Conservation (phyloP, 2,329 filamentous ascomycete genomes). For the Sarocladium brachiariae region DNA sequence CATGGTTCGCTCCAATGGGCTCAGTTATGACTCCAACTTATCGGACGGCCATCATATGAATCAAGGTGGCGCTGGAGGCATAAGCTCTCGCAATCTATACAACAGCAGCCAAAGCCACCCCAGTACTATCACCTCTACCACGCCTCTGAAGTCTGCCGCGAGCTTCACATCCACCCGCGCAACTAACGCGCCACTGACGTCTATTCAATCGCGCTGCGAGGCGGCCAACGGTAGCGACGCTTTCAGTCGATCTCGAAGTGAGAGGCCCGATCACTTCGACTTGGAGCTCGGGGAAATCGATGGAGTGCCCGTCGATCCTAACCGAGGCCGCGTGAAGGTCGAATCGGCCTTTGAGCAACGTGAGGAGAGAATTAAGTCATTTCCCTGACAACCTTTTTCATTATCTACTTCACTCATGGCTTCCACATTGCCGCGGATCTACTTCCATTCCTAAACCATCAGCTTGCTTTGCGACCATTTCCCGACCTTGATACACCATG, state of each 20-base stretch:
- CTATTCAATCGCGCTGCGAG: conserved; percentile 21
- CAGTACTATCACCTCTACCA: conserved; percentile 13
- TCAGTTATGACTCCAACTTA: conserved; percentile 13
- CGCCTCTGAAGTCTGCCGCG: conserved; percentile 12
- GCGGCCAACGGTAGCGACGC: conserved; percentile 1
- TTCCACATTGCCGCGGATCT: neutral
- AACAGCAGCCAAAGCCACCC: conserved; percentile 12
- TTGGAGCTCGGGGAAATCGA: conserved; percentile 26
- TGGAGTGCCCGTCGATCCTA: conserved; percentile 16
- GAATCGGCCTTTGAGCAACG: conserved; percentile 24
- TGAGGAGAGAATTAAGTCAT: conserved; percentile 22
- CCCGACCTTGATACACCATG: neutral
- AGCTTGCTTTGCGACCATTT: neutral
- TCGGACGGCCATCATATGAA: conserved; percentile 12
- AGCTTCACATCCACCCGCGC: conserved; percentile 11
- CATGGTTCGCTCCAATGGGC: conserved; percentile 23
- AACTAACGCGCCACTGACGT: conserved; percentile 14
- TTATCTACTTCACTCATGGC: neutral
- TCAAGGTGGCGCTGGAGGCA: neutral
- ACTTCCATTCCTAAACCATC: neutral
- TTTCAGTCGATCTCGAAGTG: neutral
- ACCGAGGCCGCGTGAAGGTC: conserved; percentile 20
- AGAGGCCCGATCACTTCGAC: conserved; percentile 20
- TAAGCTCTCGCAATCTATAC: neutral
- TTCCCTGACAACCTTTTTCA: conserved; percentile 1